Evolutionary conservation across 2,329 filamentous ascomycete species (phyloP).

Genomic region (Phialophora verrucosa): DNA sequence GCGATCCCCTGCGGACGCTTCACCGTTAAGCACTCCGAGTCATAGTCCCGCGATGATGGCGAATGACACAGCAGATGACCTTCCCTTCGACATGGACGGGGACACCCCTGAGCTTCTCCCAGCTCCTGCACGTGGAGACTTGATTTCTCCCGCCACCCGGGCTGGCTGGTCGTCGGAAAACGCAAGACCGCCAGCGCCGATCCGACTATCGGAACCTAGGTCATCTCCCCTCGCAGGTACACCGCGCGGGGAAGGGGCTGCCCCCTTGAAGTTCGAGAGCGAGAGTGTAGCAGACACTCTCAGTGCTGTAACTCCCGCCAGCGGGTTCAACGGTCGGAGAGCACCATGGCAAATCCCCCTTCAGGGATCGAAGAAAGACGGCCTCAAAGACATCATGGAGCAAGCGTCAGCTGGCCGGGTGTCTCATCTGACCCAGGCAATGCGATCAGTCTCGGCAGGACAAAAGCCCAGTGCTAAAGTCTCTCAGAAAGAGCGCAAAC

Average conservation of each 20-base stretch:
- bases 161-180: neutral
- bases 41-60: constrained; percentile 61
- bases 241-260: constrained; percentile 8
- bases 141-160: neutral
- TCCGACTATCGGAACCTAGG: constrained; percentile 1
- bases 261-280: neutral
- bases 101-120: constrained; percentile 51
- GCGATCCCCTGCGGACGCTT: constrained; percentile 17
- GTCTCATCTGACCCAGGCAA: constrained; percentile 60
- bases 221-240: neutral
- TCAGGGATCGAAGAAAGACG: constrained; percentile 67
- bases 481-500: constrained; percentile 93
- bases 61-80: constrained; percentile 72
- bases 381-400: constrained; percentile 77
- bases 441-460: constrained; percentile 52
- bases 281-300: neutral
- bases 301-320: constrained; percentile 8
- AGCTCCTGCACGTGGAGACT: constrained; percentile 3
- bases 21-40: constrained; percentile 30
- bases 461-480: constrained; percentile 62
- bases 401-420: constrained; percentile 60
- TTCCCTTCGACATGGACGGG: constrained; percentile 96
- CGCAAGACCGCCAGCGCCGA: neutral
- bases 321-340: constrained; percentile 40
- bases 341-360: constrained; percentile 61